Evolutionary conservation across 1,139 yeast species (phyloP).

Genomic region (Saccharomyces pastorianus): DNA sequence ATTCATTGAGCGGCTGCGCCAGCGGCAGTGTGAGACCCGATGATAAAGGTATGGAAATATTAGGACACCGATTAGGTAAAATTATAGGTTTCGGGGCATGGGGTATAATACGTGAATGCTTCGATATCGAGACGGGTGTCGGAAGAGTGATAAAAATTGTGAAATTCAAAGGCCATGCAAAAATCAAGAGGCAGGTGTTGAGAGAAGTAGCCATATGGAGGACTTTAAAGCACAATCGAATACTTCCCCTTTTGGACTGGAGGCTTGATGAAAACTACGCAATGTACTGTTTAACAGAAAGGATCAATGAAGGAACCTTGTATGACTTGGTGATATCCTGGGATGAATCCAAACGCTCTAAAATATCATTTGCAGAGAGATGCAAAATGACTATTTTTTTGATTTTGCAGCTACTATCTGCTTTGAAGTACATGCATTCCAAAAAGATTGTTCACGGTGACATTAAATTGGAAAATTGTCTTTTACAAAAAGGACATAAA

Average conservation of each 20-base stretch:
- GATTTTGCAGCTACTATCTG: slow-evolving; percentile 47
- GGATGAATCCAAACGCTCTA: slow-evolving; percentile 42
- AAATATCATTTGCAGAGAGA: slow-evolving; percentile 28
- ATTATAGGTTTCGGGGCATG: slow-evolving; percentile 90
- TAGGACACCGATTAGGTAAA: slow-evolving; percentile 59
- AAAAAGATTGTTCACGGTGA: slow-evolving; percentile 80
- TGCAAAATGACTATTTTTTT: slow-evolving; percentile 33
- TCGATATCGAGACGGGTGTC: slow-evolving; percentile 36
- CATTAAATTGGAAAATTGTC: slow-evolving; percentile 76
- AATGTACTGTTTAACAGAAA: slow-evolving; percentile 65
- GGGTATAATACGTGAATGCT: slow-evolving; percentile 80
- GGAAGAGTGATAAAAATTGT: slow-evolving; percentile 74
- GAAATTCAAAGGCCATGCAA: slow-evolving; percentile 39
- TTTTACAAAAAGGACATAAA: slow-evolving; percentile 39
- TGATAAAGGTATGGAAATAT: slow-evolving; percentile 53
- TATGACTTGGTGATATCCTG: slow-evolving; percentile 66
- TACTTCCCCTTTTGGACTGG: slow-evolving; percentile 54
- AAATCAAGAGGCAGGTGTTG: slow-evolving; percentile 47
- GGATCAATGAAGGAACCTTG: slow-evolving; percentile 73
- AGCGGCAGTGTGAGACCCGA: slow-evolving; percentile 30
- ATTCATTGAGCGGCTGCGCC: not conserved
- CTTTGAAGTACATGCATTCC: slow-evolving; percentile 64
- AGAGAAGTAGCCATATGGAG: slow-evolving; percentile 75
- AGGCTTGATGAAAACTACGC: slow-evolving; percentile 50
- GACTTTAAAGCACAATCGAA: slow-evolving; percentile 52